Base-by-base conservation (phyloP, 2,329 filamentous ascomycete genomes). In the Leptographium radiaticola region DNA sequence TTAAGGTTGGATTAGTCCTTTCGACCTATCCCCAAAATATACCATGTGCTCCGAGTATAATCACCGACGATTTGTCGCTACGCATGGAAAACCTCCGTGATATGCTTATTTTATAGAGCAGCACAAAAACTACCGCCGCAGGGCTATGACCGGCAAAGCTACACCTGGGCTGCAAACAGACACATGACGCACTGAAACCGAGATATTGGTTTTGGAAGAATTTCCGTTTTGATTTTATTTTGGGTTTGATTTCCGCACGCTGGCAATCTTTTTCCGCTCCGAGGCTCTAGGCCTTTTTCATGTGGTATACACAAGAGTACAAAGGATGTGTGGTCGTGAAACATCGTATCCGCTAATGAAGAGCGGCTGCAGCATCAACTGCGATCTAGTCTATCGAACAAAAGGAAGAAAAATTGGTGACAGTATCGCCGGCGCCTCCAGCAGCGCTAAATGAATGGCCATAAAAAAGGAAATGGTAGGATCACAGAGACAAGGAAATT, bases 251-350 rank as follows among this genome's bases (percentile, higher is more conserved):
- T 42, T 31, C 20, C 46, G 46, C n/a, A 16, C 46, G 25, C 20
- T 39, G 38, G 25, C 49, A 50, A 38, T 51, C 12, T 42, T 18
- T 44, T 51, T 40, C 33, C 18, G 18, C 16, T 49, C 47, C 49
- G 15, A 50, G 12, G 38, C 40, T 44, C n/a, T 38, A 16, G 8
- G 15, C 40, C 34, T 43, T 33, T 33, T 44, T 18, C 9, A 31
- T 36, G n/a, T 50, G 44, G n/a, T 51, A 39, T 43, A 53, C 33
- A 48, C 36, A 55, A 44, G 33, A 50, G 53, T 51, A 51, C 38
- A 52, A 40, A 43, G 16, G 31, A 53, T 55, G 50, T 39, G 38
- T 44, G 46, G 53, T 56, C 56, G 51, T 57, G 45, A 57, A 53
- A 53, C 53, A 49, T 57, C 51, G 16, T 55, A 47, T 49, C 42